Evolutionary conservation across 257 asterid species (phyloP).

Genomic region (Fraxinus pennsylvanica): DNA sequence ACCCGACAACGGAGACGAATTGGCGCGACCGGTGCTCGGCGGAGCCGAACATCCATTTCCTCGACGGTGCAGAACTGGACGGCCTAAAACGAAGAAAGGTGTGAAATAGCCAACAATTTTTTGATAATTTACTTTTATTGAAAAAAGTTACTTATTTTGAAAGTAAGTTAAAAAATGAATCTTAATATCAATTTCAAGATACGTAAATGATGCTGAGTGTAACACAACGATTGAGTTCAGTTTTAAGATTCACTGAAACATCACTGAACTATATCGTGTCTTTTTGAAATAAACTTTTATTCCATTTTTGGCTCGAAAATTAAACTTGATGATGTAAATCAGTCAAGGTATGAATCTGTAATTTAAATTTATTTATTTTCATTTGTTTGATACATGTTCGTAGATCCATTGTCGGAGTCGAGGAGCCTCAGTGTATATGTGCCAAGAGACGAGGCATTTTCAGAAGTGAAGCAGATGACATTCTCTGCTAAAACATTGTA

Average conservation of each 20-base stretch:
- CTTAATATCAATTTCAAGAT: too few relatives aligned
- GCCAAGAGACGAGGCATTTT: slow-evolving; percentile 73
- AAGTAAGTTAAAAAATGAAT: too few relatives aligned
- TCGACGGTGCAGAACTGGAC: slow-evolving; percentile 77
- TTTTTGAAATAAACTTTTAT: neutral
- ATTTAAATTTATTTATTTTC: neutral
- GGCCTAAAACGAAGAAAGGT: slow-evolving; percentile 54
- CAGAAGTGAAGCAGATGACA: slow-evolving; percentile 46
- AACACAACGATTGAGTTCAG: too few relatives aligned
- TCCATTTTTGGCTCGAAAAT: neutral
- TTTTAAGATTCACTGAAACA: too few relatives aligned
- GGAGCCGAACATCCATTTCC: slow-evolving; percentile 59
- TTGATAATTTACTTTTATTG: too few relatives aligned
- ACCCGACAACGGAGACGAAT: slow-evolving; percentile 40
- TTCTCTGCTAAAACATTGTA: slow-evolving; percentile 46
- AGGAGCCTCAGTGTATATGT: slow-evolving; percentile 39
- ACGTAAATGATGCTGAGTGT: too few relatives aligned
- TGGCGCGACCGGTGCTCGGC: slow-evolving; percentile 67
- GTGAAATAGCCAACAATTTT: neutral
- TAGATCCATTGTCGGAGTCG: slow-evolving; percentile 63
- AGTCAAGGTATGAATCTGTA: neutral
- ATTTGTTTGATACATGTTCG: neutral
- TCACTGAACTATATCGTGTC: neutral
- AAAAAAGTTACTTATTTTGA: too few relatives aligned
- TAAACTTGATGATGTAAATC: neutral